A percentile compares a stretch with the other conserved stretches of the same genome.
phyloP scores from a whole-genome alignment of 2,329 filamentous ascomycete genomes.

The Hymenoscyphus occultus region DNA sequence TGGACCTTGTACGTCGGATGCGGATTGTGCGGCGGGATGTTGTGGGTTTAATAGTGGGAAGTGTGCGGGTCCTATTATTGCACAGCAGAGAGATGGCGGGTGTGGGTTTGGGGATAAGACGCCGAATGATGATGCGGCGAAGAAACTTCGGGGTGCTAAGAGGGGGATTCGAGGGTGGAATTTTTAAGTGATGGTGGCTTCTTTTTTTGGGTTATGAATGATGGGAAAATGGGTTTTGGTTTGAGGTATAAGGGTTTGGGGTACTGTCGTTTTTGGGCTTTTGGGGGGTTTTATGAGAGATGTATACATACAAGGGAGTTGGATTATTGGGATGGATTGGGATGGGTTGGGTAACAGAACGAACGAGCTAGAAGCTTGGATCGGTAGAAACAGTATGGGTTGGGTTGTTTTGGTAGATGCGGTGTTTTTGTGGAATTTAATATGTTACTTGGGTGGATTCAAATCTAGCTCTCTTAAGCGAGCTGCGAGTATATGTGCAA shows the following conservation, averaged over 20 bases:
- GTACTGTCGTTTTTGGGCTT: neutral
- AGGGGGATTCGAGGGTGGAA: conserved; percentile 11
- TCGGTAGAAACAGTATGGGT: neutral
- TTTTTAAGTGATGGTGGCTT: neutral
- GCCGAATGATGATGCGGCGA: conserved; percentile 19
- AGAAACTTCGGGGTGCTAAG: conserved; percentile 4
- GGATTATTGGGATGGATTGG: neutral
- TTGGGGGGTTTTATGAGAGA: neutral
- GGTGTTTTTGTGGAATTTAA: neutral
- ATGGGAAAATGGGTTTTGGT: neutral
- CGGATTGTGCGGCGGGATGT: conserved; percentile 37
- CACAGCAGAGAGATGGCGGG: conserved; percentile 37
- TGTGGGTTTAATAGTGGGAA: conserved; percentile 35
- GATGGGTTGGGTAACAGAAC: neutral
- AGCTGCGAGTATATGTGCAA: neutral
- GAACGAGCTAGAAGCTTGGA: neutral
- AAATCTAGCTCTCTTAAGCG: neutral
- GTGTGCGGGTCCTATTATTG: conserved; percentile 36
- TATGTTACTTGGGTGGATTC: neutral
- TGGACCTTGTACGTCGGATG: conserved; percentile 35
- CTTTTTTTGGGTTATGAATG: neutral
- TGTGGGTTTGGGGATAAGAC: conserved; percentile 34
- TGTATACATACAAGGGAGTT: neutral
- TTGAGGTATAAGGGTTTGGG: too few species aligned
- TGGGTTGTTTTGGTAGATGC: neutral